phyloP scores from a whole-genome alignment of 1,284 basidiomycete genomes.

The Ganoderma meredithae region DNA sequence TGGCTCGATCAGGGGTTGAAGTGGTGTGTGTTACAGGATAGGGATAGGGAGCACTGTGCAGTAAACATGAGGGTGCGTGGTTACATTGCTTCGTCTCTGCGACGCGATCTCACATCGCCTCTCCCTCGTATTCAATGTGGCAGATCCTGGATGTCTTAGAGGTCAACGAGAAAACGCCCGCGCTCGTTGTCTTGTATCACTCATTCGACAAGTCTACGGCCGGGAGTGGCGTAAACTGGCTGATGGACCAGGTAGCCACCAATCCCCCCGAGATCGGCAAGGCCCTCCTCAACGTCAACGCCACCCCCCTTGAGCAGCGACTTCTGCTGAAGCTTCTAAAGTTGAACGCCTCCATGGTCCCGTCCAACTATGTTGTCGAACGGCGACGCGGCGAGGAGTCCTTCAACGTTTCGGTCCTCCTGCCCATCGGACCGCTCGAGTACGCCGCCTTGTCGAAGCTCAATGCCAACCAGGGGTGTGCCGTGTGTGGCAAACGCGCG shows the following conservation, averaged over 20 bases:
- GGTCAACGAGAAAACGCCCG: constrained; percentile 39
- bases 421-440: constrained; percentile 48
- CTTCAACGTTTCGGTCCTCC: constrained; percentile 45
- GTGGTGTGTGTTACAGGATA: constrained; percentile 40
- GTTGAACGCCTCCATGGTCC: constrained; percentile 33
- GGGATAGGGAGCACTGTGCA: constrained; percentile 32
- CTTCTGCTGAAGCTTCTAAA: neutral
- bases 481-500: constrained; percentile 46
- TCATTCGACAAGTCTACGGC: constrained; percentile 29
- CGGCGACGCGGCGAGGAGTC: constrained; percentile 16
- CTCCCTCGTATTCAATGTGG: neutral
- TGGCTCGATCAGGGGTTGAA: constrained; percentile 37
- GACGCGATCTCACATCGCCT: neutral
- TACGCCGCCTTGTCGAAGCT: constrained; percentile 47
- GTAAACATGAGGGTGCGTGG: constrained; percentile 43
- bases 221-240: constrained; percentile 26
- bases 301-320: constrained; percentile 37
- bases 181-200: constrained; percentile 43
- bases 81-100: neutral
- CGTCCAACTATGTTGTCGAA: constrained; percentile 36
- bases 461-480: constrained; percentile 46
- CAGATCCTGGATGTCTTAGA: constrained; percentile 43
- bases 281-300: constrained; percentile 43
- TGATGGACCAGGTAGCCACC: constrained; percentile 20
- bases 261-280: constrained; percentile 19